Conservation (phyloP, 2,329 filamentous ascomycete species). For the Fusarium denticulatum region DNA sequence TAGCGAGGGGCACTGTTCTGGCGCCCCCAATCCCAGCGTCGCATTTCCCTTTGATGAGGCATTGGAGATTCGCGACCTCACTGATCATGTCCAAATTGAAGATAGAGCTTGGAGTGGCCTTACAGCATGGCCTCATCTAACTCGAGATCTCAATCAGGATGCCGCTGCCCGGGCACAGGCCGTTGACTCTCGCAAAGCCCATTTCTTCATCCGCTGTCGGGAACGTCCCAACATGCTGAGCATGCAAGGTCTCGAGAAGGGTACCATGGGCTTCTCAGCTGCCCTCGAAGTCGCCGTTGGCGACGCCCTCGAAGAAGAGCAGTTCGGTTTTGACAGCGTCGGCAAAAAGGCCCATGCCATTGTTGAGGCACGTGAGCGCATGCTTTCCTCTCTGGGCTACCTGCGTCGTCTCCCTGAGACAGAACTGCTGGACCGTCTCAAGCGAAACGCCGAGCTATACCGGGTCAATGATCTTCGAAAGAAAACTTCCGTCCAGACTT, state of each 20-base stretch:
- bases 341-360: conserved; percentile 65
- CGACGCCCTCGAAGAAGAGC: conserved; percentile 71
- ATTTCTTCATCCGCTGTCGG: conserved; percentile 67
- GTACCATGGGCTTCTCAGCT: conserved; percentile 74
- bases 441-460: conserved; percentile 66
- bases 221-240: conserved; percentile 78
- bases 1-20: conserved; percentile 67
- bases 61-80: conserved; percentile 69
- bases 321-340: conserved; percentile 67
- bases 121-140: conserved; percentile 72
- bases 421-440: conserved; percentile 67
- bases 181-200: conserved; percentile 59
- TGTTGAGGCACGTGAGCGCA: conserved; percentile 66
- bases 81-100: conserved; percentile 71
- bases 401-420: conserved; percentile 67
- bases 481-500: conserved; percentile 65
- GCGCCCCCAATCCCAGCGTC: conserved; percentile 69
- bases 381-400: conserved; percentile 63
- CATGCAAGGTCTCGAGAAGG: conserved; percentile 76
- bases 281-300: conserved; percentile 73
- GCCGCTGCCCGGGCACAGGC: conserved; percentile 55
- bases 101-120: conserved; percentile 71
- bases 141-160: conserved; percentile 59
- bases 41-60: conserved; percentile 75
- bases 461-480: conserved; percentile 61